Base-by-base conservation (phyloP, 2,329 filamentous ascomycete species). In the Akanthomyces dipterigenus region DNA sequence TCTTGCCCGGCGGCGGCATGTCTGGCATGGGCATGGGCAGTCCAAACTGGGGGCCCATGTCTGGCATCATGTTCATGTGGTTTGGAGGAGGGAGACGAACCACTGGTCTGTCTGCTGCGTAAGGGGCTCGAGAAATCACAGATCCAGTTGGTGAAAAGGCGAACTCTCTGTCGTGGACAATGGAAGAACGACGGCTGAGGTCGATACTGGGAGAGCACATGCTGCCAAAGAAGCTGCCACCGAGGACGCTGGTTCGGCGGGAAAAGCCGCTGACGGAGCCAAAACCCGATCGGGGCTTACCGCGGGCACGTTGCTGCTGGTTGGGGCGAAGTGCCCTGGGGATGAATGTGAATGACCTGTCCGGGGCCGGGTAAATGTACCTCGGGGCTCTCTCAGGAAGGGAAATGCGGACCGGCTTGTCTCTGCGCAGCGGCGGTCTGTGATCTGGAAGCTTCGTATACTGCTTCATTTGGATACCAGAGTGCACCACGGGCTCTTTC, bases 291-390 rank as follows among this genome's bases (percentile, higher is more conserved):
- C 88, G 83, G 42, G 90, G 87, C 70, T 90, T 88, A 63, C 88
- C 89, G 53, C 73, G 71, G 62, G 70, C 89, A 82, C 87, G 85
- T 75, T 96, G 90, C 77, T 96, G 91, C 72, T 96, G 92, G 72
- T 96, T 97, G 16, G 95, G 95, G 67, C 95, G 86, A 78, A 97
- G 83, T 12, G 93, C 93, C 66, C 95, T 85, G 14, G 95, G 95
- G 63, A 99, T 99, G 76, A 99, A 99, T 69, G 97, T 96, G 74
- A 99, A 99, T 0, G 95, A 98, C 65, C 95, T 83, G 69, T 97
- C 93, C 51, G 85, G 81, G 2, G 92, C 89, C 6, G 95, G 95
- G 75, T 95, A 96, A 63, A 97, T 93, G 74, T 97, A 97, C 64
- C 90, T 86, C 40, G 91, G 90, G 14, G 86, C 80, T 65, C 89